Conservation (phyloP, 2,329 filamentous ascomycete species). For the Geosmithia morbida region DNA sequence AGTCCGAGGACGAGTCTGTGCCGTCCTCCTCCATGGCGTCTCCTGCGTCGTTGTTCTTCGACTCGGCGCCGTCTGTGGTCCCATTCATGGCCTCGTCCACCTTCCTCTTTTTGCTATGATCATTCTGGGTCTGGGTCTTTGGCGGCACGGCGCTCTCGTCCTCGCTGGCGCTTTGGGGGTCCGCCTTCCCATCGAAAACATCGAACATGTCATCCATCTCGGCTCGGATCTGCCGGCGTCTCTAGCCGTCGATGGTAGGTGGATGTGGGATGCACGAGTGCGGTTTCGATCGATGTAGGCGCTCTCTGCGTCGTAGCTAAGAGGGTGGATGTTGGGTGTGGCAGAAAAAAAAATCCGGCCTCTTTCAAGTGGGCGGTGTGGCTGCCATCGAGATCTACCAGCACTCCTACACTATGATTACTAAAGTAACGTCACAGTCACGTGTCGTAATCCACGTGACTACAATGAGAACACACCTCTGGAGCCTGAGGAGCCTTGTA, state of each 20-base stretch:
- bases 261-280: background rate
- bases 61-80: slow-evolving; percentile 6
- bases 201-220: slow-evolving; percentile 69
- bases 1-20: slow-evolving; percentile 9
- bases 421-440: background rate
- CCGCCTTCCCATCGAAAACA: slow-evolving; percentile 56
- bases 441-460: background rate
- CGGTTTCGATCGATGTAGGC: background rate
- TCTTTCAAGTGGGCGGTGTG: slow-evolving; percentile 10
- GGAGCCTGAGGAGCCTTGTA: too few relatives aligned
- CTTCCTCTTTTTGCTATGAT: slow-evolving; percentile 69
- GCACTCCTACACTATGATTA: background rate
- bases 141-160: slow-evolving; percentile 22
- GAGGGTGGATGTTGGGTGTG: slow-evolving; percentile 3
- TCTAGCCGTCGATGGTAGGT: background rate
- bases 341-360: slow-evolving; percentile 11
- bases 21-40: slow-evolving; percentile 25
- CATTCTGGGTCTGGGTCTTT: slow-evolving; percentile 17
- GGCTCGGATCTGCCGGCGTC: slow-evolving; percentile 1
- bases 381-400: slow-evolving; percentile 4
- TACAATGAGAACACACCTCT: background rate
- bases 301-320: background rate
- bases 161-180: slow-evolving; percentile 24
- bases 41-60: slow-evolving; percentile 9
- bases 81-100: slow-evolving; percentile 63